These are phyloP conservation scores for Alternaria infectoria DNA, from an alignment of 2,329 filamentous ascomycete species.

Conservation along the genomic window DNA sequence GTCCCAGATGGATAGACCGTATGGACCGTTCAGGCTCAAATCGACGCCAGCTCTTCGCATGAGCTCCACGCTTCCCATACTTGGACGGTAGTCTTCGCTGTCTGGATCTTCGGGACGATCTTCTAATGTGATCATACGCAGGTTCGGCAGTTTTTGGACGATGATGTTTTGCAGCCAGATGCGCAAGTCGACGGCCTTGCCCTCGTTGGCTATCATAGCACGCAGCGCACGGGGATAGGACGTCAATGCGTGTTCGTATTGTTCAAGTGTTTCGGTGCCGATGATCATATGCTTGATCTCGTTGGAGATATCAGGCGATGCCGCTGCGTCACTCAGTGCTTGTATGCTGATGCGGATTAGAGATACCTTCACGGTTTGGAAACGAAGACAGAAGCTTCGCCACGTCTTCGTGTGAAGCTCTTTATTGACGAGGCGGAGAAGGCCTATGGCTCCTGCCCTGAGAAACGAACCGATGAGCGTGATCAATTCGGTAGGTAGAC, in stretches of 20 bases:
- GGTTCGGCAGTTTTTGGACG: background rate
- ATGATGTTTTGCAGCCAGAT: background rate
- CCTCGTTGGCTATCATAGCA: background rate
- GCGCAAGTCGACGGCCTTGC: background rate
- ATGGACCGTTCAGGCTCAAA: background rate
- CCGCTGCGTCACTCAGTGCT: background rate
- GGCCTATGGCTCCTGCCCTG: background rate
- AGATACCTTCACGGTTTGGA: background rate
- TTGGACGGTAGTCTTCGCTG: background rate
- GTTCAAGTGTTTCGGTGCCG: background rate
- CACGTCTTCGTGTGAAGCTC: background rate
- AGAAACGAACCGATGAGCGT: background rate
- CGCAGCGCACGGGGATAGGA: background rate
- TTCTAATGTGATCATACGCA: background rate
- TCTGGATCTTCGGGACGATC: background rate
- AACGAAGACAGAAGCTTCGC: rapidly evolving
- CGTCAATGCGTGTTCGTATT: background rate
- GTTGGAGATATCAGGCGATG: background rate
- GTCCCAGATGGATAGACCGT: background rate
- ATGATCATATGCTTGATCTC: background rate
- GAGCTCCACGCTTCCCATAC: background rate
- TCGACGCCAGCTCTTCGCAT: background rate
- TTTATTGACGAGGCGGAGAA: background rate
- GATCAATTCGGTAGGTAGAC: background rate
- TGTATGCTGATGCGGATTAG: background rate